Evolutionary conservation across 257 asterid genomes (phyloP).

Genomic region (Rehmannia glutinosa): DNA sequence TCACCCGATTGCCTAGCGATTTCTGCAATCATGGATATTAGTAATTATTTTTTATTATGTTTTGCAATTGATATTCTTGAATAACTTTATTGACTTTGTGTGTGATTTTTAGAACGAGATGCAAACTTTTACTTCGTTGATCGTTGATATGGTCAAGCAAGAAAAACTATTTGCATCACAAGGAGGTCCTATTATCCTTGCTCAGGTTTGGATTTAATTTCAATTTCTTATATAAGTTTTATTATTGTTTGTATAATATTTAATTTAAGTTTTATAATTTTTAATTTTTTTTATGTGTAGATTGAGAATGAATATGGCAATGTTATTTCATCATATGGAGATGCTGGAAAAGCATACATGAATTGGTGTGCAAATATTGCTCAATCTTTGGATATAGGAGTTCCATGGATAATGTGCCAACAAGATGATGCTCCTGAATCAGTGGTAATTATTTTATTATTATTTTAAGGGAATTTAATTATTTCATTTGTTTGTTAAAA

Average conservation of each 20-base stretch:
- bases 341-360: slow-evolving; percentile 57
- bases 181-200: slow-evolving; percentile 86
- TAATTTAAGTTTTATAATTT: too few relatives aligned
- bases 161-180: slow-evolving; percentile 80
- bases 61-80: not conserved
- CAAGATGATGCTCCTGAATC: slow-evolving; percentile 63
- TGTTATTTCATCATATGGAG: slow-evolving; percentile 48
- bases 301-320: slow-evolving; percentile 88
- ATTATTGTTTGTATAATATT: not conserved
- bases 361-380: slow-evolving; percentile 76
- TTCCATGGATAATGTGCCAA: slow-evolving; percentile 95
- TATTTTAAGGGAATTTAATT: too few relatives aligned
- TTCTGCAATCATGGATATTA: too few relatives aligned
- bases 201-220: slow-evolving; percentile 67
- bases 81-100: not conserved
- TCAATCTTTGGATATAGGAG: slow-evolving; percentile 46
- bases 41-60: too few relatives aligned
- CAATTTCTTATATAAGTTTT: too few relatives aligned
- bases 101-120: slow-evolving; percentile 47
- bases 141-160: slow-evolving; percentile 60
- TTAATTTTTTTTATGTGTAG: slow-evolving; percentile 15
- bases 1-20: too few relatives aligned
- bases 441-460: slow-evolving; percentile 28
- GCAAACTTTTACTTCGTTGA: slow-evolving; percentile 59
- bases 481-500: too few relatives aligned